Evolutionary conservation across 1,139 yeast species (phyloP).

Genomic region (Protomyces pachydermus): DNA sequence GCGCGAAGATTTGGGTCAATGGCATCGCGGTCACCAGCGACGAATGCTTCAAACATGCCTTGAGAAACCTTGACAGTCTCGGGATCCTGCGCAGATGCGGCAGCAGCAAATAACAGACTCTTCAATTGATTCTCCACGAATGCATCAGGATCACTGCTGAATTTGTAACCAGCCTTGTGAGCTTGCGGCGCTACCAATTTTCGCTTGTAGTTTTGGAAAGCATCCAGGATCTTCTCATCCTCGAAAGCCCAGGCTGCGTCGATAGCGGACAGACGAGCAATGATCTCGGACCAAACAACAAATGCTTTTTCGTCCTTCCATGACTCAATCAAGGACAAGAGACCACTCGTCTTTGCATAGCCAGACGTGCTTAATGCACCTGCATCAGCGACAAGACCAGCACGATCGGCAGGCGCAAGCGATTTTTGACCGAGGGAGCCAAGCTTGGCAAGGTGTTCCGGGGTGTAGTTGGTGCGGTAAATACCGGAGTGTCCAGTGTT

Average conservation of each 20-base stretch:
- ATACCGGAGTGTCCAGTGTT: constrained; percentile 81
- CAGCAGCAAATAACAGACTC: constrained; percentile 63
- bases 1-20: constrained; percentile 78
- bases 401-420: constrained; percentile 75
- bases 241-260: constrained; percentile 69
- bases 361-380: constrained; percentile 70
- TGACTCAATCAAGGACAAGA: constrained; percentile 57
- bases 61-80: constrained; percentile 53
- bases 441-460: constrained; percentile 66
- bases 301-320: constrained; percentile 67
- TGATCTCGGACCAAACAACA: constrained; percentile 75
- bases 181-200: constrained; percentile 59
- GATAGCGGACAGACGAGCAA: constrained; percentile 52
- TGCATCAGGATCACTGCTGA: constrained; percentile 58
- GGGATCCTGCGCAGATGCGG: constrained; percentile 57
- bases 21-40: constrained; percentile 62
- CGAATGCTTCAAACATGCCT: constrained; percentile 54
- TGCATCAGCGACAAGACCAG: constrained; percentile 80
- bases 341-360: constrained; percentile 59
- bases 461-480: constrained; percentile 71
- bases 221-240: constrained; percentile 51
- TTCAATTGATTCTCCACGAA: constrained; percentile 66
- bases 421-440: constrained; percentile 51
- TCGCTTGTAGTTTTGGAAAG: constrained; percentile 55
- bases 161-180: constrained; percentile 63